Evolutionary conservation across 495 filamentous ascomycete genomes (phyloP).

Genomic region (Ramalina intermedia): DNA sequence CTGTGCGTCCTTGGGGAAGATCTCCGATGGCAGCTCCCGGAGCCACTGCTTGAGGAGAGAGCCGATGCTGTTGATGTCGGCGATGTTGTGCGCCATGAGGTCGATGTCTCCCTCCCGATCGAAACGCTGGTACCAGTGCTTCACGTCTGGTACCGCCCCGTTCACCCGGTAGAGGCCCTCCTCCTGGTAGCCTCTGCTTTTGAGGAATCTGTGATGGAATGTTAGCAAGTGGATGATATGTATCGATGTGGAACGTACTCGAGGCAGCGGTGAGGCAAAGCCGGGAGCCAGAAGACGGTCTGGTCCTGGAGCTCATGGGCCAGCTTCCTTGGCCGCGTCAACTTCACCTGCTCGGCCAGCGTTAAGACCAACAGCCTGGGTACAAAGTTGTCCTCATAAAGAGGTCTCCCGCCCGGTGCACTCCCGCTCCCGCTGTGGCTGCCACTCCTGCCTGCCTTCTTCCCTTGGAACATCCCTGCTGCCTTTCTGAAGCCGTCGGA

Average conservation of each 20-base stretch:
- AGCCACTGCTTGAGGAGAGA: slow-evolving; percentile 90
- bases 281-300: slow-evolving; percentile 95
- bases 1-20: slow-evolving; percentile 70
- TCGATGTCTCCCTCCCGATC: slow-evolving; percentile 76
- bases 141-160: slow-evolving; percentile 68
- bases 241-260: slow-evolving; percentile 37
- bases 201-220: slow-evolving; percentile 49
- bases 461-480: slow-evolving; percentile 52
- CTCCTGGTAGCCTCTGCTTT: slow-evolving; percentile 77
- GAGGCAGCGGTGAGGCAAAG: slow-evolving; percentile 79
- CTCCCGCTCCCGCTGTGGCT: slow-evolving; percentile 50
- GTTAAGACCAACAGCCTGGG: slow-evolving; percentile 66
- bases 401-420: slow-evolving; percentile 16
- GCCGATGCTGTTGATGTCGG: slow-evolving; percentile 87
- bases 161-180: slow-evolving; percentile 83
- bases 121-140: slow-evolving; percentile 75
- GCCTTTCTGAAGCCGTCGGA: slow-evolving; percentile 58
- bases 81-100: slow-evolving; percentile 66
- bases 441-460: slow-evolving; percentile 55
- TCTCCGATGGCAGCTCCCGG: slow-evolving; percentile 80
- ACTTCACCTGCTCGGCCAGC: slow-evolving; percentile 69
- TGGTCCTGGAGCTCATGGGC: slow-evolving; percentile 39
- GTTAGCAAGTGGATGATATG: not conserved
- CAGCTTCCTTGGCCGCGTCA: slow-evolving; percentile 41
- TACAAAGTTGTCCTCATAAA: slow-evolving; percentile 32